Evolutionary conservation across 352 stramenopile species (phyloP).

Genomic region (Phytophthora colocasiae): DNA sequence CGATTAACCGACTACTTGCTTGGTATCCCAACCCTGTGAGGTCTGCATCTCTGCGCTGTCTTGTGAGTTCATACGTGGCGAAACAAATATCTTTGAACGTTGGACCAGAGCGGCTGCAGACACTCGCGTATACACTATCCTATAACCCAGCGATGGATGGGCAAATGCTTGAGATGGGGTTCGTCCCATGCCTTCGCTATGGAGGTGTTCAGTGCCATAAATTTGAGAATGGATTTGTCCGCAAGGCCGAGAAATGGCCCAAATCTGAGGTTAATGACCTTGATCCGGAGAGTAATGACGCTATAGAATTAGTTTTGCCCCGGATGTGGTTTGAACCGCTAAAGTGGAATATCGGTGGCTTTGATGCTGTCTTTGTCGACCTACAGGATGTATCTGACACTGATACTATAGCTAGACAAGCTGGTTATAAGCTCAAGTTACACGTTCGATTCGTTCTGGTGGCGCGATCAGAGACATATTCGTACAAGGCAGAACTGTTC

Average conservation of each 20-base stretch:
- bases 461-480: neutral
- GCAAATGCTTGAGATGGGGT: neutral
- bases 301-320: neutral
- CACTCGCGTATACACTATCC: neutral
- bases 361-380: neutral
- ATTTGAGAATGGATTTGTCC: neutral
- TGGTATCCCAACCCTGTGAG: neutral
- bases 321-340: neutral
- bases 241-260: neutral
- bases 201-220: too few species aligned
- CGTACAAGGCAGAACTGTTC: neutral
- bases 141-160: neutral
- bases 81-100: neutral
- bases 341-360: neutral
- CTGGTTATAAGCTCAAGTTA: neutral
- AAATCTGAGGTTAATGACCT: neutral
- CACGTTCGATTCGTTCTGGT: neutral
- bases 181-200: too few species aligned
- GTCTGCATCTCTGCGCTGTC: neutral
- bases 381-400: neutral
- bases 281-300: neutral
- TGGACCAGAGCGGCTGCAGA: neutral
- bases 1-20: neutral
- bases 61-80: neutral
- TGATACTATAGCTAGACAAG: neutral